phyloP scores from a whole-genome alignment of 2,329 filamentous ascomycete species.

The Fusarium nanum region DNA sequence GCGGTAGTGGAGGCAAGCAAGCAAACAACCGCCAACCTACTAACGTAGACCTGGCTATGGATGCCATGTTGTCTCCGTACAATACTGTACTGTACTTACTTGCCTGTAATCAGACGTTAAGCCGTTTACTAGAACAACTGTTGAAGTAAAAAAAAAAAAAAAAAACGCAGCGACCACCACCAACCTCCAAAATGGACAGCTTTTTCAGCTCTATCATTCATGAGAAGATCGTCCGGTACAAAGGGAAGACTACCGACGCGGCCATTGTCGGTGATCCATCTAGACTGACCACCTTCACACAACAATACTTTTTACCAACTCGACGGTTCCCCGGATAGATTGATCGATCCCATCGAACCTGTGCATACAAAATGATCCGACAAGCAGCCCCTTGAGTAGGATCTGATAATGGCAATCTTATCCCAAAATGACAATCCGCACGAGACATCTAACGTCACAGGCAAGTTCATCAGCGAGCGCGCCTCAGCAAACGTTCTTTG shows the following conservation, averaged over 20 bases:
- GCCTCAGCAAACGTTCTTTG: conserved; percentile 24
- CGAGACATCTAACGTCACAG: conserved; percentile 14
- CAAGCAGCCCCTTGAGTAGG: neutral
- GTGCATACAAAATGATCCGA: neutral
- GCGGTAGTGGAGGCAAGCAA: neutral
- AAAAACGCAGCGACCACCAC: conserved; percentile 7
- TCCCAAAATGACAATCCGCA: neutral
- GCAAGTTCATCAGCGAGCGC: conserved; percentile 24
- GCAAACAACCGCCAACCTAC: neutral
- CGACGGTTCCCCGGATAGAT: neutral
- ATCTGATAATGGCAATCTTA: neutral
- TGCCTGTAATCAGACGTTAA: conserved; percentile 15
- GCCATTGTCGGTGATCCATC: conserved; percentile 28
- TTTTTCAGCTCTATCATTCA: conserved; percentile 27
- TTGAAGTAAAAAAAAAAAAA: conserved; percentile 6
- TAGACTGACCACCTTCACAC: conserved; percentile 24
- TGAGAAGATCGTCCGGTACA: conserved; percentile 38
- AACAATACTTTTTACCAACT: conserved; percentile 16
- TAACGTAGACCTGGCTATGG: neutral
- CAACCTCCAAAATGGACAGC: conserved; percentile 19
- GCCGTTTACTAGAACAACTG: neutral
- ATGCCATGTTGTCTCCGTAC: neutral
- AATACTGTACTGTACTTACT: neutral
- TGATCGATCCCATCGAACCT: neutral
- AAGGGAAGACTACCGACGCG: conserved; percentile 27